Base-by-base conservation (phyloP, 2,329 filamentous ascomycete species). In the Ophiostoma sp. region DNA sequence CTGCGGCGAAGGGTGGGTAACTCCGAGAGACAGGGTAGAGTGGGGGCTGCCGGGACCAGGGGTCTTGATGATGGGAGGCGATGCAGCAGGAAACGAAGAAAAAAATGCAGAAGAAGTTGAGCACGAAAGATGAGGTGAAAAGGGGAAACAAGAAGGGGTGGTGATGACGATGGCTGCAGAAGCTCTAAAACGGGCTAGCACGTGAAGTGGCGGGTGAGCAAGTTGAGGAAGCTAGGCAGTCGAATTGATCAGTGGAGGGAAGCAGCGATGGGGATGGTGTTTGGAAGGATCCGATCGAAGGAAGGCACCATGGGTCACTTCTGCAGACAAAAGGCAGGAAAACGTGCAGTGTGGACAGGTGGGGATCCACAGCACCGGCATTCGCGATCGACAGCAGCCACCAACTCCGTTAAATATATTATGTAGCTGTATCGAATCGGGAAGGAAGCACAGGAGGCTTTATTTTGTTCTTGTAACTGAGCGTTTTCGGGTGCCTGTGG, bases 311-410 rank as follows among this genome's bases (percentile, higher is more conserved):
- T 70, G 48, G 28, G 48, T 2, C 12, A 11, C 66, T 52, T 19
- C 5, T 22, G 64, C 28, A 69, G n/a, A 25, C 33, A 19, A 59
- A 7, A 45, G 31, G 33, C 11, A 64, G 61, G 61, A 64, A 64
- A n/a, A 22, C 17, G 57, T 66, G 61, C 61, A 59, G 36, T 22
- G 36, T 48, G 15, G 15, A 11, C 12, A 45, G 39, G 39, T 12
- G 55, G 19, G 63, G 52, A 63, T 36, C 71, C 71, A 69, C 63
- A 45, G 45, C 17, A 17, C 57, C 61, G 69, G 72, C 69, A 71
- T 42, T 71, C 50, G 36, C 69, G 72, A 73, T 73, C 72, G 66
- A 45, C 64, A 42, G 50, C 72, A 42, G 50, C 72, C 59, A 73
- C 69, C 36, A 57, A 36, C 25, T 9, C 48, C 31, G 31, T 25